Evolutionary conservation across 768 basidiomycete species (phyloP).

Genomic region (Suillus bovinus): DNA sequence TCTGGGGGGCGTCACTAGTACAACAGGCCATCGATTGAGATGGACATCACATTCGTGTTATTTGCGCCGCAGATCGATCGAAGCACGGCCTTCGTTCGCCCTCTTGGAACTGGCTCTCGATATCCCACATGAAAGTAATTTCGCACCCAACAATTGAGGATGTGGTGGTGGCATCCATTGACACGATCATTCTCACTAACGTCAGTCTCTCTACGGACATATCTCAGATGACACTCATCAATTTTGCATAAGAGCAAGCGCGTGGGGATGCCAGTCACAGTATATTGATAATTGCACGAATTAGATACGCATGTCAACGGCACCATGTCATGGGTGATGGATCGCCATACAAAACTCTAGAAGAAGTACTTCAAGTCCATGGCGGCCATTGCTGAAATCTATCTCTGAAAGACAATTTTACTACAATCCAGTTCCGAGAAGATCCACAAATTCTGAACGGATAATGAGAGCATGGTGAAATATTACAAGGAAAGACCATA

Average conservation of each 20-base stretch:
- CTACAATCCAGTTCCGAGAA: background rate
- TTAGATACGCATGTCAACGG: slow-evolving; percentile 37
- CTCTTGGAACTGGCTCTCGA: too few relatives aligned
- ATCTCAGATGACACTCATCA: too few relatives aligned
- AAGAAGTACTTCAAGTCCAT: slow-evolving; percentile 39
- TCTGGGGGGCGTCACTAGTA: slow-evolving; percentile 38
- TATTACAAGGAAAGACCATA: background rate
- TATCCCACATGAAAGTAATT: slow-evolving; percentile 43
- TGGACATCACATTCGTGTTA: slow-evolving; percentile 37
- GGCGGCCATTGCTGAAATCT: slow-evolving; percentile 23
- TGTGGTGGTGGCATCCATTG: slow-evolving; percentile 30
- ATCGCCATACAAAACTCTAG: slow-evolving; percentile 36
- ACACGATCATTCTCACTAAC: slow-evolving; percentile 39
- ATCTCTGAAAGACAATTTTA: background rate
- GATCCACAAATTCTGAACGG: background rate
- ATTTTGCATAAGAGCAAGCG: slow-evolving; percentile 27
- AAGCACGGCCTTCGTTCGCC: slow-evolving; percentile 40
- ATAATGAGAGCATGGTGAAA: background rate
- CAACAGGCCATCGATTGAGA: slow-evolving; percentile 44
- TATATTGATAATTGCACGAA: slow-evolving; percentile 51
- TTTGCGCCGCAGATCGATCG: slow-evolving; percentile 43
- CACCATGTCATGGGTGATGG: slow-evolving; percentile 40
- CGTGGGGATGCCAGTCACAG: slow-evolving; percentile 33
- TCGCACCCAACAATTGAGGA: slow-evolving; percentile 38
- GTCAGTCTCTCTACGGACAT: slow-evolving; percentile 15